Conservation (phyloP, 805 yeast genomes). For the Pichia eremophila region DNA sequence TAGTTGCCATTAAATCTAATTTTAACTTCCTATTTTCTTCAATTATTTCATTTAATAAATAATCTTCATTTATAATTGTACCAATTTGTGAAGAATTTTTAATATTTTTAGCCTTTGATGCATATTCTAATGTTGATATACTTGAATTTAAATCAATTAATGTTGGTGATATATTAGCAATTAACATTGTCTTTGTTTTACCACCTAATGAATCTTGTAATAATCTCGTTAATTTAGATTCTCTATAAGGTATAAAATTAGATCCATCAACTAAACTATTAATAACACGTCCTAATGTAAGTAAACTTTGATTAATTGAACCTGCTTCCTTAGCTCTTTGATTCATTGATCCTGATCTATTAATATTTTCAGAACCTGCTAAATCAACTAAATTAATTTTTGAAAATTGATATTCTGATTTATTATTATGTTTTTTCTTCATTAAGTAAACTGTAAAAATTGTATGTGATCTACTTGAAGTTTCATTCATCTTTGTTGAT, state of each 20-base stretch:
- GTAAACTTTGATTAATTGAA: slow-evolving; percentile 76
- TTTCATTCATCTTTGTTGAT: slow-evolving; percentile 63
- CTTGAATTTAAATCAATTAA: slow-evolving; percentile 40
- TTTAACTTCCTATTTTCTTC: slow-evolving; percentile 36
- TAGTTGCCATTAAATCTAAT: slow-evolving; percentile 51
- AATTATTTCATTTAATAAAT: slow-evolving; percentile 36
- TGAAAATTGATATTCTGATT: slow-evolving; percentile 21
- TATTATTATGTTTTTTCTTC: slow-evolving; percentile 26
- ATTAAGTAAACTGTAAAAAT: slow-evolving; percentile 58
- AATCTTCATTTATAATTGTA: slow-evolving; percentile 33
- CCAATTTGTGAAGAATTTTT: slow-evolving; percentile 43
- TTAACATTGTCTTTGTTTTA: slow-evolving; percentile 76
- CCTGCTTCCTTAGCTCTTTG: slow-evolving; percentile 92
- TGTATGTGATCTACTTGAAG: slow-evolving; percentile 69
- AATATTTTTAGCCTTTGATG: slow-evolving; percentile 47
- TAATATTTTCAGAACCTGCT: slow-evolving; percentile 91
- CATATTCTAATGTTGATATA: slow-evolving; percentile 44
- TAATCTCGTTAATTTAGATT: slow-evolving; percentile 66
- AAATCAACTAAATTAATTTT: slow-evolving; percentile 71
- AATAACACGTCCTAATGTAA: slow-evolving; percentile 84
- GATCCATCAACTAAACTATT: slow-evolving; percentile 56
- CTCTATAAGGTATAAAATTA: slow-evolving; percentile 68
- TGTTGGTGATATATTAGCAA: slow-evolving; percentile 77
- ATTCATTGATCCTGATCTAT: slow-evolving; percentile 77
- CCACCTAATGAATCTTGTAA: slow-evolving; percentile 79